Evolutionary conservation across 139 green algal species (phyloP), one percentile per base, ranked within the genome.

Genomic region (Chlamydomonas applanata): DNA sequence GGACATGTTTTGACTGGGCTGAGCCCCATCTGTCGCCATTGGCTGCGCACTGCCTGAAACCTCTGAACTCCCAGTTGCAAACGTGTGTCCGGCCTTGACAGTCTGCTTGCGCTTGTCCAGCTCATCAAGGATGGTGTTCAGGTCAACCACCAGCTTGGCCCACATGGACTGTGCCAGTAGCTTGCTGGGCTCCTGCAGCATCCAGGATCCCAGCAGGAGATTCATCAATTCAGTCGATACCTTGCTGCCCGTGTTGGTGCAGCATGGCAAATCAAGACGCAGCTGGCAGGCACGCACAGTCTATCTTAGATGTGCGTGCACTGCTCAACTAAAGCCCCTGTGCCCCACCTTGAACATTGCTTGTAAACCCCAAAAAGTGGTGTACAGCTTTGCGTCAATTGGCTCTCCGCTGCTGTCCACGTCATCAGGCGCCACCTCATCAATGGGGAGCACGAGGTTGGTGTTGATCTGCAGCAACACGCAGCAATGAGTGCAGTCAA

Each of bases 291-390:
- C 19, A 19, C 17, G 49, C 19, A n/a, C 16, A 59, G 49, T n/a
- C n/a, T n/a, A n/a, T n/a, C n/a, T n/a, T n/a, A n/a, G n/a, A n/a
- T 33, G 17, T 54, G 1, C 45, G 11, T 32, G 25, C 44, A 53
- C 44, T 52, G 61, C 9, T 59, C 35, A n/a, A n/a, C n/a, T n/a
- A n/a, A n/a, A n/a, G n/a, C n/a, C n/a, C 20, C 19, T 35, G 22
- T 22, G 22, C 13, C 63, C 3, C 65, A 82, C 80, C 80, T 86
- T 77, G 72, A 82, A 86, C 3, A 75, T 27, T 19, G 45, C 40
- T 74, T 96, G 91, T 64, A 97, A 79, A 19, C 74, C 74, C 92
- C 92, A 97, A 78, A 97, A 96, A 25, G 82, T 88, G 4, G 49
- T 66, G 86, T 96, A 96, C 57, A 86, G 68, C 22, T 72, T 72